Evolutionary conservation across 78 protist genomes (phyloP), one percentile per base, ranked within the genome.

Genomic region (Pelomyxa schiedti): DNA sequence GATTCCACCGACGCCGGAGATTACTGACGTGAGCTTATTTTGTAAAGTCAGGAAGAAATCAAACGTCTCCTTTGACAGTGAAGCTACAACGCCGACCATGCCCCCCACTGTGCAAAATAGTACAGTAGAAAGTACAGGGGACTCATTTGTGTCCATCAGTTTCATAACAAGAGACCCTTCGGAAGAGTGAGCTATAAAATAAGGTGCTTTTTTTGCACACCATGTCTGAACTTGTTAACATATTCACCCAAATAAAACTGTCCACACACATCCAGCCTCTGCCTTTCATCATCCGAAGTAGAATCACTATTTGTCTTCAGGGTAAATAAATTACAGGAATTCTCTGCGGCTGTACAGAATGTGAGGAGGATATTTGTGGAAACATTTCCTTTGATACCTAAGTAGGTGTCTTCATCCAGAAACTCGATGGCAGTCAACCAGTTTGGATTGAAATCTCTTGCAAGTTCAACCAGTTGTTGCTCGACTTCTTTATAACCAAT

Each of bases 171-270:
- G 76, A 32, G 82, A 78, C 24, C 82, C 82, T 41, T 28, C 66
- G 58, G n/a, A n/a, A n/a, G n/a, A n/a, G n/a, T n/a, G n/a, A n/a
- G n/a, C n/a, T n/a, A n/a, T n/a, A n/a, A n/a, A n/a, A n/a, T n/a
- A n/a, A n/a, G n/a, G n/a, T n/a, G n/a, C n/a, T n/a, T n/a, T n/a
- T n/a, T n/a, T n/a, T n/a, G n/a, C n/a, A n/a, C n/a, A n/a, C n/a
- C n/a, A n/a, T n/a, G n/a, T n/a, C 1, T 37, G 80, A 90, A 78
- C 0, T 16, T 40, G 69, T 91, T 93, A 58, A 91, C 74, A 24
- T 37, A 43, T 58, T 86, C 93, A 16, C 96, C 96, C 28, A 88
- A 29, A 69, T 93, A 94, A 80, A 40, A 89, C 39, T 78, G 88
- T 4, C 92, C 94, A 16, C 73, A 79, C 0, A 66, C 39, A 32